Percentiles rank a stretch among this genome's conserved stretches.
Conservation (phyloP, 2,329 filamentous ascomycete species). For the Colletotrichum higginsianum region DNA sequence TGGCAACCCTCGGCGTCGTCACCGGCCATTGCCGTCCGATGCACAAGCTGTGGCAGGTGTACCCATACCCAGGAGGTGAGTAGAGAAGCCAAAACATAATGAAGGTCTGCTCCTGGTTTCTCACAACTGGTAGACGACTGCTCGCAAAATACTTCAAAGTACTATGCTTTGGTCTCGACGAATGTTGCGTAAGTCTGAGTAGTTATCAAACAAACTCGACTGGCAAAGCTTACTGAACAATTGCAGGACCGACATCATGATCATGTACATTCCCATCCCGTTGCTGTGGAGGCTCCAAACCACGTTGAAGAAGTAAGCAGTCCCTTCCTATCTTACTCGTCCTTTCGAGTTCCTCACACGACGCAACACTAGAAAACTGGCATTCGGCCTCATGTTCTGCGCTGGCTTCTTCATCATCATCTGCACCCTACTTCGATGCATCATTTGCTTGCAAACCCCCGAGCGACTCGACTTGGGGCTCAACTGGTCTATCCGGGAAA, state of each 20-base stretch:
- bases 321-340: neutral
- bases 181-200: slow-evolving; percentile 25
- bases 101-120: neutral
- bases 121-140: slow-evolving; percentile 19
- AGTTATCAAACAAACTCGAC: neutral
- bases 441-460: slow-evolving; percentile 32
- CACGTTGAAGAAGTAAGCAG: slow-evolving; percentile 22
- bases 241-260: slow-evolving; percentile 26
- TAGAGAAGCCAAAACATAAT: rapidly evolving
- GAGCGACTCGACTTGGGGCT: slow-evolving; percentile 34
- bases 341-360: neutral
- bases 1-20: slow-evolving; percentile 31
- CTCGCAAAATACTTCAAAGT: slow-evolving; percentile 35
- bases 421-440: slow-evolving; percentile 41
- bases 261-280: slow-evolving; percentile 38
- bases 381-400: slow-evolving; percentile 41
- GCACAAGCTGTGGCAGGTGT: slow-evolving; percentile 34
- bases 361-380: slow-evolving; percentile 26
- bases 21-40: slow-evolving; percentile 33
- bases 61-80: slow-evolving; percentile 32
- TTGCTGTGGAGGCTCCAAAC: slow-evolving; percentile 36
- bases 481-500: slow-evolving; percentile 44
- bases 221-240: neutral
- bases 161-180: slow-evolving; percentile 32
- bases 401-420: slow-evolving; percentile 43